Percentiles rank a stretch among this genome's conserved stretches.
Evolutionary conservation across 768 basidiomycete species (phyloP).

Genomic region (Solioccasus polychromus): DNA sequence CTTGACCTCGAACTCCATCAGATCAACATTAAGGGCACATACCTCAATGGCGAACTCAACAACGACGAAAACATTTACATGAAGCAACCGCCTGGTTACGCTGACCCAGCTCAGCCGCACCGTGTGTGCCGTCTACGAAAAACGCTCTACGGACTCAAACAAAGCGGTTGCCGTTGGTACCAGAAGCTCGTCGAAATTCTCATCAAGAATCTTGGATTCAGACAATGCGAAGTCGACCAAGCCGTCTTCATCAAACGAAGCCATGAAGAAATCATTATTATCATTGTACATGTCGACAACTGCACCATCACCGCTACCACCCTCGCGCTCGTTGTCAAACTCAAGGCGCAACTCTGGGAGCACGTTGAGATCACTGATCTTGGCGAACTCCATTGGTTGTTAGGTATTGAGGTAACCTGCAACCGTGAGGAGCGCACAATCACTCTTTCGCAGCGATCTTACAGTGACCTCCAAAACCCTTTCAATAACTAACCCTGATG

Average conservation of each 20-base stretch:
- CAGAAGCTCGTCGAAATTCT: not conserved
- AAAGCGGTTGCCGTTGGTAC: not conserved
- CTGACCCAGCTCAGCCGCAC: no score
- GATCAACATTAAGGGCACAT: no score
- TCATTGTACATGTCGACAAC: constrained; percentile 11
- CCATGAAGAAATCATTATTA: not conserved
- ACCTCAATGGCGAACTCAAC: no score
- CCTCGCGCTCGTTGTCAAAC: not conserved
- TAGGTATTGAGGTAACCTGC: constrained; percentile 1
- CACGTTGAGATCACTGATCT: not conserved
- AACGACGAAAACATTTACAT: no score
- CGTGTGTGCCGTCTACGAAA: no score
- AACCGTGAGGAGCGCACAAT: not conserved
- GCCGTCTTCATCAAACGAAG: not conserved
- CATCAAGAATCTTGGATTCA: not conserved
- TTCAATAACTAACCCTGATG: no score
- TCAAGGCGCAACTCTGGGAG: not conserved
- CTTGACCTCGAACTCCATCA: no score
- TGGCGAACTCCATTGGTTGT: constrained; percentile 6
- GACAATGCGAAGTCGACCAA: not conserved
- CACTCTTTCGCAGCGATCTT: constrained; percentile 11
- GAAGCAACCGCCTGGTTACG: no score
- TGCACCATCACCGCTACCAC: constrained; percentile 13
- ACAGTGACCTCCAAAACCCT: no score
- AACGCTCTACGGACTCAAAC: not conserved